phyloP scores from a whole-genome alignment of 2,329 filamentous ascomycete species.

The Colletotrichum tropicicola region DNA sequence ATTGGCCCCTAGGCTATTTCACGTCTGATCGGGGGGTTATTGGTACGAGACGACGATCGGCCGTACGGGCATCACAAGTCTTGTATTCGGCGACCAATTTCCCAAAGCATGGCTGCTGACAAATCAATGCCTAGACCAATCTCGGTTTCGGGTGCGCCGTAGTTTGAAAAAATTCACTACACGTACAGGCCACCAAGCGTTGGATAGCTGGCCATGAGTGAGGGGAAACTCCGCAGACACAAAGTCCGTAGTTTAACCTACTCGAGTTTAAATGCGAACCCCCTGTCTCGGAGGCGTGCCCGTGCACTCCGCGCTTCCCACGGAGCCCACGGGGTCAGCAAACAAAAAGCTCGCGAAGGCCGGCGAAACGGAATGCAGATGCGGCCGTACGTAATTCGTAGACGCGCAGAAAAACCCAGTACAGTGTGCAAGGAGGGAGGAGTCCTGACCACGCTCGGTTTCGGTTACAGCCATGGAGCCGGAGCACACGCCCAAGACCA shows the following conservation, averaged over 20 bases:
- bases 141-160: no score
- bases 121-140: no score
- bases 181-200: no score
- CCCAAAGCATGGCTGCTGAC: no score
- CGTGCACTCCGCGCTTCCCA: conserved; percentile 7
- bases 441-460: background rate
- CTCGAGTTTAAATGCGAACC: background rate
- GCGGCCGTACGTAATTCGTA: background rate
- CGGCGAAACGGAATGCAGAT: background rate
- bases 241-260: conserved; percentile 5
- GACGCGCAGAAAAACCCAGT: background rate
- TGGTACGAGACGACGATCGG: no score
- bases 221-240: no score
- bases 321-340: conserved; percentile 7
- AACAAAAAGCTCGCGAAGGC: conserved; percentile 8
- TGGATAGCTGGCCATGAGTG: no score
- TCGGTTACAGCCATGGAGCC: background rate
- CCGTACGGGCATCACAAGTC: no score
- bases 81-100: no score
- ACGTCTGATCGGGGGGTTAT: no score
- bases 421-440: background rate
- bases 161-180: no score
- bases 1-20: no score
- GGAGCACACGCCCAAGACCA: conserved; percentile 13
- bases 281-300: background rate